Conservation (phyloP, 345 rosid genomes). For the Corchorus capsularis region DNA sequence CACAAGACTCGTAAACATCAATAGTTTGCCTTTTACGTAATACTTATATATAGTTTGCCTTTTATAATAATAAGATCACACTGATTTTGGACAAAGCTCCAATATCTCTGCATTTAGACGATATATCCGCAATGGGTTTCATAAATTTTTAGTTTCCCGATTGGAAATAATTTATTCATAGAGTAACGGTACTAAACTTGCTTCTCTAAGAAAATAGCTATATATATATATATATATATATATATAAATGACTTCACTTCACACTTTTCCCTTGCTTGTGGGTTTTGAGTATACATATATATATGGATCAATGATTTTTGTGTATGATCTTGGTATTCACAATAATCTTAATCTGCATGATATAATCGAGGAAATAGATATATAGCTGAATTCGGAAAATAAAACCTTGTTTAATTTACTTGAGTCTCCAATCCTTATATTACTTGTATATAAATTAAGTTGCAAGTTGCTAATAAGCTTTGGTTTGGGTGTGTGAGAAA, state of each 20-base stretch:
- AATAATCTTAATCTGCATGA: slow-evolving; percentile 1
- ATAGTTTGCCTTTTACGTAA: slow-evolving; percentile 10
- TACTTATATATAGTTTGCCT: not conserved
- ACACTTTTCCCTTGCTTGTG: slow-evolving; percentile 21
- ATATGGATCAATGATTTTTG: not conserved
- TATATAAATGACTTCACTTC: not conserved
- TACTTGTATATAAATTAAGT: not conserved
- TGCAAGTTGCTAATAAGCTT: not conserved
- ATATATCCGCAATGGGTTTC: not conserved
- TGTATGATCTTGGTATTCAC: not conserved
- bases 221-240: not conserved
- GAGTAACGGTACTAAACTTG: slow-evolving; percentile 15
- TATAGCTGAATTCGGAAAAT: slow-evolving; percentile 14
- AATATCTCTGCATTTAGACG: not conserved
- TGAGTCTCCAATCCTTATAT: not conserved
- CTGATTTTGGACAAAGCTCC: not conserved
- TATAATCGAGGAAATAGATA: slow-evolving; percentile 14
- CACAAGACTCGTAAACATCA: not conserved
- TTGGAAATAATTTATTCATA: slow-evolving; percentile 7
- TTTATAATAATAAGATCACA: not conserved
- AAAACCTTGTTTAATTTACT: not conserved
- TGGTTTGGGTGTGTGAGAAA: no score
- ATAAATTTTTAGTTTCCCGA: not conserved
- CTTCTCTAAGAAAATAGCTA: not conserved
- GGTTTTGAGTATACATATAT: not conserved